These are phyloP conservation scores for Apiospora malaysiana DNA, from an alignment of 2,329 filamentous ascomycete genomes.

Conservation along the genomic window DNA sequence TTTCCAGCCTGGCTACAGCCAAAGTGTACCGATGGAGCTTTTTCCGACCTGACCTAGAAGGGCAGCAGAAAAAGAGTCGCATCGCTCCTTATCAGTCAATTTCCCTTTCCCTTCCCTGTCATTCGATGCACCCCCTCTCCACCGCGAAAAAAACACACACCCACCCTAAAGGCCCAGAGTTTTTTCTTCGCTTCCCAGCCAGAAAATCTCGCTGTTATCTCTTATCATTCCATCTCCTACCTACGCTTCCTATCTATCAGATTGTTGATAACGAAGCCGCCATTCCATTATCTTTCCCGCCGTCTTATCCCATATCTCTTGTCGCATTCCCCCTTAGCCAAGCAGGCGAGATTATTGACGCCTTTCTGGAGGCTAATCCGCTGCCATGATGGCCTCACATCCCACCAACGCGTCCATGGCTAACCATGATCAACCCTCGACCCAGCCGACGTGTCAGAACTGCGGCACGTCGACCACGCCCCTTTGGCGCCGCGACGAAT, in stretches of 20 bases:
- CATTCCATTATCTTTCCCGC: constrained; percentile 16
- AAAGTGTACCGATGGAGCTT: background rate
- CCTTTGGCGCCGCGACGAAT: constrained; percentile 96
- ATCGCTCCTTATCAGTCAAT: constrained; percentile 13
- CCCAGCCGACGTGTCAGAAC: constrained; percentile 96
- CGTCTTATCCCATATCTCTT: constrained; percentile 9
- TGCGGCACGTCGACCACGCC: constrained; percentile 95
- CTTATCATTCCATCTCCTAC: constrained; percentile 17
- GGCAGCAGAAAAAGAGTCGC: background rate
- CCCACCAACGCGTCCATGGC: constrained; percentile 55
- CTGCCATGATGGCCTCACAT: constrained; percentile 43
- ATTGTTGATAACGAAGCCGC: constrained; percentile 19
- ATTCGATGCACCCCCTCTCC: constrained; percentile 5
- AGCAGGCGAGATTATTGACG: background rate
- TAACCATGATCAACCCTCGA: constrained; percentile 63
- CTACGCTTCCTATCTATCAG: constrained; percentile 17
- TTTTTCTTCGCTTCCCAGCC: constrained; percentile 12
- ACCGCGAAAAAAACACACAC: background rate
- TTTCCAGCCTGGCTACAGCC: background rate
- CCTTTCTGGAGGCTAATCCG: constrained; percentile 21
- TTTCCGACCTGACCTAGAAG: background rate
- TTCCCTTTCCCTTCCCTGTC: background rate
- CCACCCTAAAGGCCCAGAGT: background rate
- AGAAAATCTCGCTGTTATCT: constrained; percentile 19
- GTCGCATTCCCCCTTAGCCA: constrained; percentile 1